Base-by-base conservation (phyloP, 2,329 filamentous ascomycete species). In the Aspergillus sp. region DNA sequence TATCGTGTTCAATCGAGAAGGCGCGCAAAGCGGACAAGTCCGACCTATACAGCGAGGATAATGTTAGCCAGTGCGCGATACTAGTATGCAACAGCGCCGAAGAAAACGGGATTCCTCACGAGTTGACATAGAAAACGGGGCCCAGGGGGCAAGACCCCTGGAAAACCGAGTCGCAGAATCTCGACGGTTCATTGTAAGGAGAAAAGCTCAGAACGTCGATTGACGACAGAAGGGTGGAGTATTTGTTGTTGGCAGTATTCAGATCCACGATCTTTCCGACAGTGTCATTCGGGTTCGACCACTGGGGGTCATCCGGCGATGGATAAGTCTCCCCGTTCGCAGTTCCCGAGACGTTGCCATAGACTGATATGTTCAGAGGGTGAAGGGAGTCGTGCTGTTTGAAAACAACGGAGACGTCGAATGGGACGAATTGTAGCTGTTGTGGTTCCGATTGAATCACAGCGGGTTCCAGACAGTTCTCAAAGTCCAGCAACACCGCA, bases 311-410 rank as follows among this genome's bases (percentile, higher is more conserved):
- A 67, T 83, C 76, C 17, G 83, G 76, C 0, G 85, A 69, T 36
- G 91, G 92, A 56, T 92, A 84, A 2, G 80, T 79, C 12, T 63
- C 62, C 25, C 63, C 61, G 58, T 78, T 72, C 2, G 84, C 82
- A 54, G 89, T 86, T 50, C 95, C 95, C 8, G 89, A 91, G 30
- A 98, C 92, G 76, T 98, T 97, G 55, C 93, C 94, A 80, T 92
- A 98, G 50, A 97, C 85, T 1, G 88, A 95, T 58, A 97, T 80
- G 64, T 85, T 87, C 52, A 99, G 82, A 43, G 83, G 85, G 71
- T 93, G 87, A 54, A 79, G 82, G 4, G 84, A 74, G 64, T 84
- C 79, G 13, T 79, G 75, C 28, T 84, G 82, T 69, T 91, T 84
- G 80, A 96, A 96, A 19, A 80, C 78, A 59, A 91, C 94, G 69